A percentile compares a stretch with the other conserved stretches of the same genome.
Evolutionary conservation across 1,284 basidiomycete species (phyloP).

Genomic region (Ceratobasidium theobromae): DNA sequence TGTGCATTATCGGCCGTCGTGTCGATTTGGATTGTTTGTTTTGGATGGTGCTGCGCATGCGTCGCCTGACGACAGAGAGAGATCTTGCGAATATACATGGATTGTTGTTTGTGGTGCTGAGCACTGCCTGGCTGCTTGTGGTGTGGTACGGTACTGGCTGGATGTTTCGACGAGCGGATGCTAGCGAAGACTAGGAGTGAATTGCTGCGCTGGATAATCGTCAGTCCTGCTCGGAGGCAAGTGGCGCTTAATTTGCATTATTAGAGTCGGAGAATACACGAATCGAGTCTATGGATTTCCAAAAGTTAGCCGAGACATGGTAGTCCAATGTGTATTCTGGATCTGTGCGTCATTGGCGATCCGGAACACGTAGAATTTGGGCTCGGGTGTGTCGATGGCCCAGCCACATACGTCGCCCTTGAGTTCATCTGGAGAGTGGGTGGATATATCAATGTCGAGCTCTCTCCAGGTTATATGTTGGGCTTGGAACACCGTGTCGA

Average conservation of each 20-base stretch:
- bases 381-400: conserved; percentile 7
- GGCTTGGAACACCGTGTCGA: conserved; percentile 1
- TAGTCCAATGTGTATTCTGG: background rate
- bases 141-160: too few species aligned
- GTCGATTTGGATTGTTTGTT: background rate
- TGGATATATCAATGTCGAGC: background rate
- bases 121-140: too few species aligned
- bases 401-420: conserved; percentile 16
- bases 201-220: too few species aligned
- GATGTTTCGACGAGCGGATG: too few species aligned
- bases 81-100: background rate
- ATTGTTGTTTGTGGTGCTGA: too few species aligned
- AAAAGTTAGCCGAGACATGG: conserved; percentile 25
- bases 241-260: conserved; percentile 6
- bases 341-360: background rate
- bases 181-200: too few species aligned
- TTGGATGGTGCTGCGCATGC: background rate
- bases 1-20: background rate
- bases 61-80: conserved; percentile 25
- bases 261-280: conserved; percentile 8
- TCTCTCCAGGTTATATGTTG: conserved; percentile 8
- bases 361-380: conserved; percentile 12
- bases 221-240: background rate
- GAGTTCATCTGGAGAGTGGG: background rate
- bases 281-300: background rate